phyloP scores from a whole-genome alignment of 176 grass and related monocot genomes.

The Pontederia paniculata region DNA sequence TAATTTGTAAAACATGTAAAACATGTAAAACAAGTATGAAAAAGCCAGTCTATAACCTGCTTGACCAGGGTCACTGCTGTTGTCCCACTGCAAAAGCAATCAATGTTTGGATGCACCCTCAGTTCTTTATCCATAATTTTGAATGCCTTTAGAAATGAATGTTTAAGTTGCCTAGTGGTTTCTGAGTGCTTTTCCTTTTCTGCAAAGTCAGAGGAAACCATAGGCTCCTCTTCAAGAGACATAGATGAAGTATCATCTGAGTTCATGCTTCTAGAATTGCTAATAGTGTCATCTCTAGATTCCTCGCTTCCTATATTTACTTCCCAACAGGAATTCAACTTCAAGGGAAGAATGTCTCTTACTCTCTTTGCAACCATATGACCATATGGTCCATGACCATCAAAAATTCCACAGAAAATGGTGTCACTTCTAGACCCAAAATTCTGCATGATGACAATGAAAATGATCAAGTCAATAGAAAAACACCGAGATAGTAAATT shows the following conservation, averaged over 20 bases:
- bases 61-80: constrained; percentile 81
- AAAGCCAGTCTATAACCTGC: constrained; percentile 30
- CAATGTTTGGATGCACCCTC: constrained; percentile 48
- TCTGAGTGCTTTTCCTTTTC: constrained; percentile 32
- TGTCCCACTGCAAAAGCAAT: constrained; percentile 81
- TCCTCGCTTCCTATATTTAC: constrained; percentile 8
- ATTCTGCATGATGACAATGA: constrained; percentile 10
- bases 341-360: constrained; percentile 64
- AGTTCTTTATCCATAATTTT: constrained; percentile 74
- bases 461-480: neutral
- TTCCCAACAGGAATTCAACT: constrained; percentile 41
- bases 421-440: constrained; percentile 35
- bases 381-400: constrained; percentile 81
- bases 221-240: constrained; percentile 27
- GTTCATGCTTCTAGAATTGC: constrained; percentile 37
- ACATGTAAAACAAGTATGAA: no score
- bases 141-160: constrained; percentile 61
- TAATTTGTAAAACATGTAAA: neutral
- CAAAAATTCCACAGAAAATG: constrained; percentile 85
- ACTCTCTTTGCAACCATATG: constrained; percentile 77
- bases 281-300: constrained; percentile 19
- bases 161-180: constrained; percentile 44
- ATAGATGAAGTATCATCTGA: constrained; percentile 42
- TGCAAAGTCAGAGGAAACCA: constrained; percentile 18
- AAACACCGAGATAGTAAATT: neutral